Percentiles rank a stretch among this genome's conserved stretches.
phyloP scores from a whole-genome alignment of 768 basidiomycete genomes.

The Boletus reticulatus region DNA sequence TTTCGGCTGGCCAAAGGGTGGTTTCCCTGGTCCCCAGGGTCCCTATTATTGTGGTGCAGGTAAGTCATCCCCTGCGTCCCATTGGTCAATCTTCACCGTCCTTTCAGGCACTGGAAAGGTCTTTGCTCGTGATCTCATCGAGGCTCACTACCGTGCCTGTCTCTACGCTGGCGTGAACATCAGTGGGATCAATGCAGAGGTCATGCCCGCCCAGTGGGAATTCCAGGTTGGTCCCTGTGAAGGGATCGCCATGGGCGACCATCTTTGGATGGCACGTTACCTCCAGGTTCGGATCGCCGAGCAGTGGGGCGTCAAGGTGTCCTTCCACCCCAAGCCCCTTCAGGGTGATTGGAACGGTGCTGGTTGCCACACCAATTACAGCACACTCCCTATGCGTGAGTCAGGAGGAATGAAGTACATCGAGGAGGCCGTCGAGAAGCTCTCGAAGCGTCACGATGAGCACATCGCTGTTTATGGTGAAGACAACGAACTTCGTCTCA shows the following conservation, averaged over 20 bases:
- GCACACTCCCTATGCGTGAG: constrained; percentile 92
- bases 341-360: constrained; percentile 99
- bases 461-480: constrained; percentile 98
- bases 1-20: constrained; percentile 97
- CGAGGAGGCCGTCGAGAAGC: constrained; percentile 91
- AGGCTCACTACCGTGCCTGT: constrained; percentile 98
- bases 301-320: constrained; percentile 96
- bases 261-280: constrained; percentile 99
- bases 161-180: constrained; percentile 95
- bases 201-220: constrained; percentile 99
- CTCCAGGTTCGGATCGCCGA: constrained; percentile 94
- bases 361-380: constrained; percentile 98
- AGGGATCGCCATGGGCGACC: constrained; percentile 98
- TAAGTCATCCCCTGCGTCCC: constrained; percentile 24
- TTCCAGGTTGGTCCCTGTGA: constrained; percentile 99
- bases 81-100: constrained; percentile 7
- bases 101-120: constrained; percentile 88
- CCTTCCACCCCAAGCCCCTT: constrained; percentile 99
- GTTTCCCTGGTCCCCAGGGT: constrained; percentile 99
- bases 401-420: constrained; percentile 91
- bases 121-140: constrained; percentile 96
- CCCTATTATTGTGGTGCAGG: constrained; percentile 99
- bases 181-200: constrained; percentile 99
- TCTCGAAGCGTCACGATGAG: constrained; percentile 85
- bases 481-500: constrained; percentile 95